phyloP scores from a whole-genome alignment of 176 grass and related monocot genomes.

The Cenchrus purpureus region DNA sequence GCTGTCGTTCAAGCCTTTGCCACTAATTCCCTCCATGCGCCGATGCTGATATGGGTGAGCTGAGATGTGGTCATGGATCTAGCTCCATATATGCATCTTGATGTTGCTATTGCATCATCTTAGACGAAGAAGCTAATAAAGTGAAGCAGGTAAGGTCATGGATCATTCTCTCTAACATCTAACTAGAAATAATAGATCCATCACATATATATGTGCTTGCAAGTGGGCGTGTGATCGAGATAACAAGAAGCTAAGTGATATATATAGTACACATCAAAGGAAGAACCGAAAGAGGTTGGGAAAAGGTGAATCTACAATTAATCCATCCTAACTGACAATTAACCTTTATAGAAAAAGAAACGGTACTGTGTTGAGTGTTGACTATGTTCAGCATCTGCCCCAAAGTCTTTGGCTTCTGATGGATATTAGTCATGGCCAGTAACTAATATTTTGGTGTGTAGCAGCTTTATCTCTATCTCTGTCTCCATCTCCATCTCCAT shows the following conservation, averaged over 20 bases:
- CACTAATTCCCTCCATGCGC: slow-evolving; percentile 22
- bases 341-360: background rate
- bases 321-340: background rate
- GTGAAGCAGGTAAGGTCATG: too few species aligned
- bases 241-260: slow-evolving; percentile 5
- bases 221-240: slow-evolving; percentile 6
- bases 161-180: too few species aligned
- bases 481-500: background rate
- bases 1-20: background rate
- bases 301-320: slow-evolving; percentile 1
- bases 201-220: background rate
- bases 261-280: background rate
- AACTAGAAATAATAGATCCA: too few species aligned
- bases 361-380: background rate
- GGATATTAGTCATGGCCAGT: background rate
- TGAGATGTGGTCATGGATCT: too few species aligned
- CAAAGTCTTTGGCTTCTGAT: slow-evolving; percentile 14
- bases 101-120: too few species aligned
- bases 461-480: background rate
- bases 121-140: too few species aligned
- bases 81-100: too few species aligned
- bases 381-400: background rate
- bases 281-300: background rate
- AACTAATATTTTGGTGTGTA: slow-evolving; percentile 17
- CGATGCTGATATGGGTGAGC: too few species aligned